These are phyloP conservation scores for Vitis rotundifolia DNA, from an alignment of 164 flowering plant genomes.

Conservation along the genomic window DNA sequence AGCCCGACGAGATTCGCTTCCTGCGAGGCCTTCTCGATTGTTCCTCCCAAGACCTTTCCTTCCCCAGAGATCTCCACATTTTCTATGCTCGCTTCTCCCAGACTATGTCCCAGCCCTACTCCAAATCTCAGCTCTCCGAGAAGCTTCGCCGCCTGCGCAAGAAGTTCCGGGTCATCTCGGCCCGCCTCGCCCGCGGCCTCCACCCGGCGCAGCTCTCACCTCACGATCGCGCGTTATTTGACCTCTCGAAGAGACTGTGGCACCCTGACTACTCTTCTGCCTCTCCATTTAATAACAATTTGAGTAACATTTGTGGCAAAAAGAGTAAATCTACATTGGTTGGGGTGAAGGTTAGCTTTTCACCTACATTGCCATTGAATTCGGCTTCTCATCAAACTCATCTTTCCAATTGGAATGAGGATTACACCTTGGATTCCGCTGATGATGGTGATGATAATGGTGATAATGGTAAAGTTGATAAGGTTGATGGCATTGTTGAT, in stretches of 20 bases:
- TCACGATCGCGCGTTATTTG: slow-evolving; percentile 54
- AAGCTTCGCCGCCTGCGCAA: slow-evolving; percentile 62
- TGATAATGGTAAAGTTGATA: neutral
- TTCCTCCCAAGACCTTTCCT: slow-evolving; percentile 31
- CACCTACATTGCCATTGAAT: slow-evolving; percentile 17
- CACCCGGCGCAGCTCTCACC: slow-evolving; percentile 33
- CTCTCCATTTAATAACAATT: slow-evolving; percentile 33
- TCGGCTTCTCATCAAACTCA: too few species aligned
- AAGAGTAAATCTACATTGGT: slow-evolving; percentile 11
- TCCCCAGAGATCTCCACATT: slow-evolving; percentile 53
- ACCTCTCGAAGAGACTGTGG: slow-evolving; percentile 58
- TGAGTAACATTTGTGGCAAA: neutral
- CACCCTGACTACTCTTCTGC: slow-evolving; percentile 32
- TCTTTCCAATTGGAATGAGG: neutral
- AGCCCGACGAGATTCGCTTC: slow-evolving; percentile 62
- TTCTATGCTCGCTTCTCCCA: slow-evolving; percentile 56
- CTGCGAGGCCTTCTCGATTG: slow-evolving; percentile 61
- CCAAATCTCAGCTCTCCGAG: slow-evolving; percentile 71
- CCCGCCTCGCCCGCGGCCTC: slow-evolving; percentile 50
- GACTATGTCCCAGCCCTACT: slow-evolving; percentile 53
- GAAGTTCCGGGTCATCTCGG: slow-evolving; percentile 53
- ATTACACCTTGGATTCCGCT: neutral
- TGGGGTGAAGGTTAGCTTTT: slow-evolving; percentile 23
- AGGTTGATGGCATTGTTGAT: slow-evolving; percentile 5
- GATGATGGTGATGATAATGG: neutral